Conservation (phyloP, 2,329 filamentous ascomycete genomes). For the Rutstroemia sydowiana region DNA sequence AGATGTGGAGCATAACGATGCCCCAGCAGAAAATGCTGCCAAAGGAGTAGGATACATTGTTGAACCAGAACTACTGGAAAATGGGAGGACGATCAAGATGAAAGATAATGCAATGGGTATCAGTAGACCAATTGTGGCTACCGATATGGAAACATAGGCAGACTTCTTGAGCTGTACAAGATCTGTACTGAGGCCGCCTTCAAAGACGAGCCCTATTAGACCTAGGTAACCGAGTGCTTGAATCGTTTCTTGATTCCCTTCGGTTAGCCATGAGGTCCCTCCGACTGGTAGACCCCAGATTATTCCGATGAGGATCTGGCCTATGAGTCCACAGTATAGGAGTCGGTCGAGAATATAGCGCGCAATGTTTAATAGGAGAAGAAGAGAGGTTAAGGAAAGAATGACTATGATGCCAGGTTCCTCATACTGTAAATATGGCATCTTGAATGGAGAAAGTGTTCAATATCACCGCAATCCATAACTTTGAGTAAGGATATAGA, state of each 20-base stretch:
- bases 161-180: constrained; percentile 45
- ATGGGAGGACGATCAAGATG: constrained; percentile 20
- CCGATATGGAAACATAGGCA: constrained; percentile 47
- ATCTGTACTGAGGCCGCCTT: constrained; percentile 33
- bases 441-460: constrained; percentile 7
- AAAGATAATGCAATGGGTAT: constrained; percentile 62
- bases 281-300: constrained; percentile 62
- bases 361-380: constrained; percentile 53
- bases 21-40: constrained; percentile 60
- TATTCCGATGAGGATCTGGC: constrained; percentile 64
- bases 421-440: constrained; percentile 45
- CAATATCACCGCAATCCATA: not conserved
- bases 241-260: constrained; percentile 44
- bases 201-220: constrained; percentile 63
- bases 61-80: constrained; percentile 18
- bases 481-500: too few species aligned
- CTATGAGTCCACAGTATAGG: constrained; percentile 64
- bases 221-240: constrained; percentile 66
- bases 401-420: constrained; percentile 55
- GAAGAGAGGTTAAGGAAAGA: constrained; percentile 52
- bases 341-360: constrained; percentile 50
- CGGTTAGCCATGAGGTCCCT: constrained; percentile 51
- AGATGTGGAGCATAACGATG: constrained; percentile 66
- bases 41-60: constrained; percentile 18
- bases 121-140: constrained; percentile 59